These are phyloP conservation scores for Aspergillus sclerotioniger DNA, from an alignment of 495 filamentous ascomycete species.

Conservation along the genomic window DNA sequence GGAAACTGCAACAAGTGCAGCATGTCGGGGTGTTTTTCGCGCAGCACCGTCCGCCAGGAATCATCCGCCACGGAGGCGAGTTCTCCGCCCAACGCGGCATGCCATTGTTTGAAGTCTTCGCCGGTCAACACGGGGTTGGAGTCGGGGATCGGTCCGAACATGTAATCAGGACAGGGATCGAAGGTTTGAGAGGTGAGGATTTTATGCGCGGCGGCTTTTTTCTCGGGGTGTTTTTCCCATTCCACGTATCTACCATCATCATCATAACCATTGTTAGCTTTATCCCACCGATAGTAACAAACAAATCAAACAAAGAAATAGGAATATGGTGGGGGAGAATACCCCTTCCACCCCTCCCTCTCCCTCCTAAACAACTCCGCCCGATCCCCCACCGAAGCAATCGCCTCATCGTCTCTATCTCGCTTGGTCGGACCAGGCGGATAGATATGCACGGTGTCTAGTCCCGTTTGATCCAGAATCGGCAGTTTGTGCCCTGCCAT, in stretches of 20 bases:
- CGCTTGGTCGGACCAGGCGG: conserved; percentile 19
- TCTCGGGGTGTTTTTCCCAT: conserved; percentile 69
- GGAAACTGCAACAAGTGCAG: conserved; percentile 67
- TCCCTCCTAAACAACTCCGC: conserved; percentile 36
- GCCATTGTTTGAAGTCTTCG: conserved; percentile 63
- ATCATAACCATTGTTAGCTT: not conserved
- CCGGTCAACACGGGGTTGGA: conserved; percentile 64
- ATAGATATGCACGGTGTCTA: conserved; percentile 23
- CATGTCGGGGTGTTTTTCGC: conserved; percentile 66
- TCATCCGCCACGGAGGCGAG: conserved; percentile 49
- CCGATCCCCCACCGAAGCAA: conserved; percentile 32
- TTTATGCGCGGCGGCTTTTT: conserved; percentile 55
- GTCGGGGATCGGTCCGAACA: conserved; percentile 54
- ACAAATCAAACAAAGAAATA: no score
- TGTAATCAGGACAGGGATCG: conserved; percentile 56
- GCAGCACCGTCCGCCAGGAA: conserved; percentile 56
- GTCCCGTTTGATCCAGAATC: conserved; percentile 44
- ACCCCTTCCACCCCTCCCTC: conserved; percentile 37
- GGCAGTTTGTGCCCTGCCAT: conserved; percentile 44
- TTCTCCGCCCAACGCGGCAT: conserved; percentile 56
- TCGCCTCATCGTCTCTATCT: conserved; percentile 36
- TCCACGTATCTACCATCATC: conserved; percentile 51
- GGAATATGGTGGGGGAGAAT: conserved; percentile 1
- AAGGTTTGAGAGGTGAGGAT: conserved; percentile 59
- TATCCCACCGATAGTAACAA: no score